Evolutionary conservation across 2,329 filamentous ascomycete species (phyloP), one percentile per base, ranked within the genome.

Genomic region (Nemania sp.): DNA sequence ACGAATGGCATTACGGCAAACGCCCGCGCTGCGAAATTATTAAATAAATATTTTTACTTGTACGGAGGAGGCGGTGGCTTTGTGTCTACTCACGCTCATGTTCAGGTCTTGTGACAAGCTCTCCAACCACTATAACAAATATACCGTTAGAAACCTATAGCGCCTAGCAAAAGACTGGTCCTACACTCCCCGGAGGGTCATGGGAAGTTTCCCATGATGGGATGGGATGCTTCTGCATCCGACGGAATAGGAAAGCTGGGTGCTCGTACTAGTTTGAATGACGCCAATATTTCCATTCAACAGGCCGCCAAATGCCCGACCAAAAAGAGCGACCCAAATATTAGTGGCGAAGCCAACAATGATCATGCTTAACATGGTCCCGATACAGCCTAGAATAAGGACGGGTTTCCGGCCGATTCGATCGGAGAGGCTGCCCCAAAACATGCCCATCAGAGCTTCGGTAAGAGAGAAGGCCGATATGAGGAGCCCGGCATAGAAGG

Each of bases 1-100:
- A 96, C 88, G 67, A 96, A 96, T 0, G 92, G 92, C 90, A 97
- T 96, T 39, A 96, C 83, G 2, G 91, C 86, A 70, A 92, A 96
- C 23, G 92, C 92, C 57, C 88, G 84, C 54, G 91, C 88, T 90
- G 64, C 34, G 41, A 57, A 23, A 61, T 64, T 57, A 67, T 64
- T 52, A 46, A 23, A 39, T 31, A 33, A 14, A n/a, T n/a, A n/a
- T n/a, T n/a, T n/a, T n/a, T n/a, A n/a, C n/a, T n/a, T n/a, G n/a
- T n/a, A n/a, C n/a, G 19, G 3, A 9, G 12, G 20, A 2, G 20
- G 19, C 11, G 14, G 6, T 23, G 15, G 22, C 6, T 20, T 26
- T 28, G n/a, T n/a, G n/a, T n/a, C n/a, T 3, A 82, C 86, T 78
- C 74, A 90, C 87, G 90, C 73, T 96, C 91, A 72, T 39, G 34